Percentiles rank a stretch among this genome's conserved stretches.
phyloP scores from a whole-genome alignment of 257 asterid genomes.

The Lantana camara region DNA sequence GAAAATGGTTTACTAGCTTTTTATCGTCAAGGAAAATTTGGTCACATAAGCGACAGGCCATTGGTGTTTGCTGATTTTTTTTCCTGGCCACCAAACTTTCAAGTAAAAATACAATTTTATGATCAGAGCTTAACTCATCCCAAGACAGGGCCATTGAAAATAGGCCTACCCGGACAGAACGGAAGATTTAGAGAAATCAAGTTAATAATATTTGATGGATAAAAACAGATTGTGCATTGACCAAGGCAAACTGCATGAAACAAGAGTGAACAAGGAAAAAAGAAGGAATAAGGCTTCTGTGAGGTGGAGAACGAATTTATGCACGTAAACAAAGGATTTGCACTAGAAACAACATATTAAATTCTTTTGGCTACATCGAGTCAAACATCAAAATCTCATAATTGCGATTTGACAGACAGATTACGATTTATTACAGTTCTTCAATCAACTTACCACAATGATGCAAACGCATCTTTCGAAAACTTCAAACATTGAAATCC shows the following conservation, averaged over 20 bases:
- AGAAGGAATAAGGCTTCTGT: constrained; percentile 11
- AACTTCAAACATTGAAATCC: constrained; percentile 12
- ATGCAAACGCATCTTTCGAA: constrained; percentile 17
- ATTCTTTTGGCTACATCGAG: constrained; percentile 14
- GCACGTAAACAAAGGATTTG: constrained; percentile 7
- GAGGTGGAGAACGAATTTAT: constrained; percentile 26
- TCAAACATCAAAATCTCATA: constrained; percentile 29
- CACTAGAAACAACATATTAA: constrained; percentile 14
- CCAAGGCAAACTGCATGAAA: not conserved
- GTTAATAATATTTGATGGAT: not conserved
- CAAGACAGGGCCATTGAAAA: constrained; percentile 23
- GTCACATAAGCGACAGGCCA: constrained; percentile 35
- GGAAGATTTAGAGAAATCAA: not conserved
- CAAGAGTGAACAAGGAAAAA: no score
- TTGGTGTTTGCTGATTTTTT: constrained; percentile 18
- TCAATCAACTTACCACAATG: constrained; percentile 28
- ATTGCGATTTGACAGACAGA: constrained; percentile 19
- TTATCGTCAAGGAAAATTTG: constrained; percentile 25
- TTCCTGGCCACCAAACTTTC: constrained; percentile 15
- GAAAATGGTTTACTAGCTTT: constrained; percentile 30
- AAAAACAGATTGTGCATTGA: not conserved
- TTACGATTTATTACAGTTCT: constrained; percentile 26
- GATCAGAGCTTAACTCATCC: constrained; percentile 18
- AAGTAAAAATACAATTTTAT: constrained; percentile 6
- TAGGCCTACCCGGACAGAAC: not conserved